Base-by-base conservation (phyloP, 2,329 filamentous ascomycete species). In the Plenodomus biglobosus region DNA sequence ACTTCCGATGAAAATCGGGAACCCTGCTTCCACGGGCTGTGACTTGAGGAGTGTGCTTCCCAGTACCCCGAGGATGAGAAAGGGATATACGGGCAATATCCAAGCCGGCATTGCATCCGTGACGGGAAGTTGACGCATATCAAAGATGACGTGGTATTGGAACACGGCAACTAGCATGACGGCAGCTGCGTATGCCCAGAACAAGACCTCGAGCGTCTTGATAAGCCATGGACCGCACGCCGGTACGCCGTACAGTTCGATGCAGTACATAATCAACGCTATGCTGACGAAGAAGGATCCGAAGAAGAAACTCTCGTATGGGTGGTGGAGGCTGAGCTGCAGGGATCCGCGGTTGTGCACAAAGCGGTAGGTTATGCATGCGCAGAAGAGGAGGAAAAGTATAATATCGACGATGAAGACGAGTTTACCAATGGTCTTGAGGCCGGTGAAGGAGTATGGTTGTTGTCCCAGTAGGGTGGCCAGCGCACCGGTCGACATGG, bases 111-210 rank as follows among this genome's bases (percentile, higher is more conserved):
- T 69, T 39, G 73, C 73, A 19, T 73, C 70, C 5, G 68, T 60
- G 11, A 74, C 62, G 37, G 64, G 68, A 15, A 75, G 59, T 38
- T 63, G 52, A 62, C 96, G 91, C 67, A 88, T 84, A 75, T 86
- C 92, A 82, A 97, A 97, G 69, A 96, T 88, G 69, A 97, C 94
- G 73, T 97, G 92, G 78, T 97, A 97, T 81, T 97, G 92, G 60
- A 97, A 85, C 88, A 97, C 96, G 66, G 86, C 59, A n/a, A 63
- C 59, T 2, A 64, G 39, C 15, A 54, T 50, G 5, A 59, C 59
- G 19, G 80, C 67, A 2, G 75, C 73, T 10, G 85, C 77, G 62
- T 91, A 92, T 0, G 76, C 68, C 88, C 88, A 92, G 68, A 89
- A 92, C 1, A 82, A 75, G 0, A 84, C 75, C 44, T 84, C 77